phyloP scores from a whole-genome alignment of 257 asterid genomes.

The Solanum phureja region DNA sequence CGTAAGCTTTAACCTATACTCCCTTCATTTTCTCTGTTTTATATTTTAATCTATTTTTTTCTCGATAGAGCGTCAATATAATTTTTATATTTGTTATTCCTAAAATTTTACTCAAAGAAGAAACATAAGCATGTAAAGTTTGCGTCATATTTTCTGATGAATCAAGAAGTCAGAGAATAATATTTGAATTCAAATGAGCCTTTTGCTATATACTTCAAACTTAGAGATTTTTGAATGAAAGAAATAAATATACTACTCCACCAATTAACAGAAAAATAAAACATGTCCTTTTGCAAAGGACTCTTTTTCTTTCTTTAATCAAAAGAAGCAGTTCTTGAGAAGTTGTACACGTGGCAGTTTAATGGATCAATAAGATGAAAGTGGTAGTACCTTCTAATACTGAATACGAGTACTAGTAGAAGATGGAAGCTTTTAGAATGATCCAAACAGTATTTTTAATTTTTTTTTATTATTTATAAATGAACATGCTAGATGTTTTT shows the following conservation, averaged over 20 bases:
- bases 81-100: no score
- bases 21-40: no score
- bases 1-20: background rate
- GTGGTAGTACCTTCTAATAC: background rate
- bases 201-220: background rate
- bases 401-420: background rate
- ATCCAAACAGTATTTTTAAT: background rate
- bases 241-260: no score
- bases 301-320: background rate
- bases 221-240: background rate
- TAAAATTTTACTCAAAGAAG: background rate
- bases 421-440: background rate
- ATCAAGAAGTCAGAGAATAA: no score
- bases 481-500: background rate
- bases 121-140: background rate
- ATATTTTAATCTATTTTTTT: no score
- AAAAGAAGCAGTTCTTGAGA: background rate
- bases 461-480: background rate
- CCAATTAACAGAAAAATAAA: background rate
- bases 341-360: background rate
- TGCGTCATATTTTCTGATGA: background rate
- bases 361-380: background rate
- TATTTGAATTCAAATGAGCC: background rate
- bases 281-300: background rate
- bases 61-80: no score